phyloP scores from a whole-genome alignment of 1,139 yeast genomes.

The Yamadazyma aaseri region DNA sequence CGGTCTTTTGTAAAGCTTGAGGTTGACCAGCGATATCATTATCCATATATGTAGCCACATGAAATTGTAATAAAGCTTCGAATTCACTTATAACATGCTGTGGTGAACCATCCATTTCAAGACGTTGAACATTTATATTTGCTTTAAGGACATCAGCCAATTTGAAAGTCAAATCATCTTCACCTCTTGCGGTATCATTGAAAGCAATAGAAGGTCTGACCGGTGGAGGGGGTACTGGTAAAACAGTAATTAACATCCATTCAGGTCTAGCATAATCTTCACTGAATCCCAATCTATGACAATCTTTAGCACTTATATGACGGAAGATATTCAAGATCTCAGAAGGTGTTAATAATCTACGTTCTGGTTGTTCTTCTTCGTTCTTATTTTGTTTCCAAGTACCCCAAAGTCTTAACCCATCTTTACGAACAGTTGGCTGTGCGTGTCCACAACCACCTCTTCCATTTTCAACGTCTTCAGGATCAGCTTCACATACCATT shows the following conservation, averaged over 20 bases:
- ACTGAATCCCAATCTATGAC: conserved; percentile 79
- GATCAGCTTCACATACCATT: conserved; percentile 95
- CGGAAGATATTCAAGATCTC: conserved; percentile 90
- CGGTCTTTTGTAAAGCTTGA: conserved; percentile 97
- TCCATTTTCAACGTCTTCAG: conserved; percentile 46
- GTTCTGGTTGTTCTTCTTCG: conserved; percentile 87
- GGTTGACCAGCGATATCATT: conserved; percentile 99
- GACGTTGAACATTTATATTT: conserved; percentile 89
- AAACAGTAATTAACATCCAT: conserved; percentile 94
- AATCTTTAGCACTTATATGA: conserved; percentile 85
- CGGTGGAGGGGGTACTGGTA: conserved; percentile 99
- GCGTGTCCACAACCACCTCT: conserved; percentile 99
- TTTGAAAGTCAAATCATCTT: conserved; percentile 97
- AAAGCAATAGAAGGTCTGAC: conserved; percentile 98
- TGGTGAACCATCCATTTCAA: conserved; percentile 98
- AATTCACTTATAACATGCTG: conserved; percentile 97
- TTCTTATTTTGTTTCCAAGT: conserved; percentile 91
- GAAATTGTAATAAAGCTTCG: conserved; percentile 92
- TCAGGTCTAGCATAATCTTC: conserved; percentile 98
- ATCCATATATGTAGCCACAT: conserved; percentile 99
- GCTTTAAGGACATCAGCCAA: conserved; percentile 96
- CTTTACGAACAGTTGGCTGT: conserved; percentile 94
- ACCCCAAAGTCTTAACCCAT: conserved; percentile 94
- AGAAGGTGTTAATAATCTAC: conserved; percentile 80
- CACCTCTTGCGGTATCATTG: conserved; percentile 98